phyloP scores from a whole-genome alignment of 2,329 filamentous ascomycete genomes.

The Colletotrichum sublineola region DNA sequence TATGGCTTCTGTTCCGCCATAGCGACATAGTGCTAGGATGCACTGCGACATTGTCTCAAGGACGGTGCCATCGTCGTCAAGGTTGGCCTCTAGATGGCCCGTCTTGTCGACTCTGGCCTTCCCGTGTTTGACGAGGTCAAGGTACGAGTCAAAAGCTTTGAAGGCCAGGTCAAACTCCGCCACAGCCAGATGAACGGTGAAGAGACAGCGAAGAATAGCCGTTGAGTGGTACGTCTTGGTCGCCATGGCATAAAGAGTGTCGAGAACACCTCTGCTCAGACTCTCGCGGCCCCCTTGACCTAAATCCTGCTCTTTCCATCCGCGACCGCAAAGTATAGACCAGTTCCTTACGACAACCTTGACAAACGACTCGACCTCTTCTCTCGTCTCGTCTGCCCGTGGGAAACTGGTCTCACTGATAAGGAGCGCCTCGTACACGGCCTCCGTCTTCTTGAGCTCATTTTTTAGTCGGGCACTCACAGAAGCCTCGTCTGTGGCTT shows the following conservation, averaged over 20 bases:
- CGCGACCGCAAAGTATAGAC: constrained; percentile 82
- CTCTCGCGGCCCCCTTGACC: constrained; percentile 84
- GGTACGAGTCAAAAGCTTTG: constrained; percentile 91
- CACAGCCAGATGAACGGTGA: constrained; percentile 86
- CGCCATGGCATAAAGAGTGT: constrained; percentile 89
- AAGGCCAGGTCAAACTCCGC: constrained; percentile 94
- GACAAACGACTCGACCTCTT: constrained; percentile 86
- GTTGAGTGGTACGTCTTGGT: constrained; percentile 97
- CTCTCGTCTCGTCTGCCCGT: constrained; percentile 81
- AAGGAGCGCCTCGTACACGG: constrained; percentile 82
- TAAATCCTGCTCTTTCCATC: constrained; percentile 85
- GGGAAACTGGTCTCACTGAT: constrained; percentile 87
- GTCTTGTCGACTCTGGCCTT: constrained; percentile 87
- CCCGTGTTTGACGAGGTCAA: constrained; percentile 87
- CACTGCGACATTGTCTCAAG: constrained; percentile 84
- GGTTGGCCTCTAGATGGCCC: constrained; percentile 75
- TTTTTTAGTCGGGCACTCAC: constrained; percentile 74
- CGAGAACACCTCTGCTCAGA: constrained; percentile 82
- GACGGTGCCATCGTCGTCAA: constrained; percentile 84
- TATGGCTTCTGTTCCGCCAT: constrained; percentile 79
- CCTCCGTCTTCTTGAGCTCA: constrained; percentile 85
- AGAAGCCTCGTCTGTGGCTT: constrained; percentile 61
- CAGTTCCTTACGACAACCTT: constrained; percentile 87
- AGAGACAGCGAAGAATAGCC: constrained; percentile 85
- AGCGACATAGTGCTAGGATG: constrained; percentile 84